phyloP scores from a whole-genome alignment of 108 stramenopile species.

The Cyclotella baltica region DNA sequence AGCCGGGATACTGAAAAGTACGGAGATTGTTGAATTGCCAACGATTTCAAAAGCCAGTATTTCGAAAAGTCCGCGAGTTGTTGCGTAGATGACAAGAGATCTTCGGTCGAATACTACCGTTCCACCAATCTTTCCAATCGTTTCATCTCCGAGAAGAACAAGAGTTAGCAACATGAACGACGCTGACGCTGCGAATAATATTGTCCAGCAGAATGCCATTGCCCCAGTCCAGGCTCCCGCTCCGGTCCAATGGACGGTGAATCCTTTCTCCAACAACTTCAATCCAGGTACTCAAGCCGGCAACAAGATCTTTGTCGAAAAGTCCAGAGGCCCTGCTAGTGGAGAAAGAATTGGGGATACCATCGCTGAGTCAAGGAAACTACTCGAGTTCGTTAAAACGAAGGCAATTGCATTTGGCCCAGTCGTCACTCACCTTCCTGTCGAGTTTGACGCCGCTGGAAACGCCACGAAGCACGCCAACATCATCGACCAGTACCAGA shows the following conservation, averaged over 20 bases:
- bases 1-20: background rate
- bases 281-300: background rate
- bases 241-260: background rate
- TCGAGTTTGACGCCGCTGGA: background rate
- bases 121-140: background rate
- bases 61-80: background rate
- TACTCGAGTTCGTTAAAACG: background rate
- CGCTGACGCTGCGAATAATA: background rate
- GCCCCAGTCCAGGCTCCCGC: too few relatives aligned
- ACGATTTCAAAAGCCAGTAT: background rate
- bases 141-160: background rate
- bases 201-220: background rate
- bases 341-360: slow-evolving; percentile 8
- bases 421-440: background rate
- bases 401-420: background rate
- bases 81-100: background rate
- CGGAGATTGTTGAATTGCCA: background rate
- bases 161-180: background rate
- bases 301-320: background rate
- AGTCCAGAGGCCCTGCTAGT: slow-evolving; percentile 1
- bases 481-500: slow-evolving; percentile 10
- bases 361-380: background rate
- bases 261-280: background rate
- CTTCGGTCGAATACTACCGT: background rate
- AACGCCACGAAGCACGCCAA: background rate